Base-by-base conservation (phyloP, 306 rosid species). In the Rosa rugosa region DNA sequence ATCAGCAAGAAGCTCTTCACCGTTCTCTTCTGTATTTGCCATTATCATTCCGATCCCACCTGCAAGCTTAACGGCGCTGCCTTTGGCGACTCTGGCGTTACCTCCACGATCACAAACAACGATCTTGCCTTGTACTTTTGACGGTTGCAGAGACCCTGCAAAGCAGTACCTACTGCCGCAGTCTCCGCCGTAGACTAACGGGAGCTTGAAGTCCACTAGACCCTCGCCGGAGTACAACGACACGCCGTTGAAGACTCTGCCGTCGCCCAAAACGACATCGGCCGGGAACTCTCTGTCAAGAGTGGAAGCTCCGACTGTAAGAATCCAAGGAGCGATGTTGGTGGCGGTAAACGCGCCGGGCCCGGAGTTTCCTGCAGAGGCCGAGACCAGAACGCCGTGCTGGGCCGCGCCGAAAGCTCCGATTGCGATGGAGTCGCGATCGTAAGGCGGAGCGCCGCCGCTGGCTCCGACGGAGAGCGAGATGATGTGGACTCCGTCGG, bases 91-190 rank as follows among this genome's bases (percentile, higher is more conserved):
- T 73, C 96, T 87, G 0, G 99, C 98, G 77, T 90, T 95, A 2
- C 91, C 91, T 53, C 98, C 97, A 11, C 96, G 84, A 63, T 95
- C 99, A 40, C 99, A 95, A 4, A 95, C 98, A 11, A 95, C 96
- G 56, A 95, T 92, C 57, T 90, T 95, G 9, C 96, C 97, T 3
- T 83, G 65, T 0, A 92, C 93, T 74, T 91, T 92, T 0, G 88
- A 86, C 1, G 87, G 10, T 3, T 81, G 54, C 4, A 95, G 87
- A 25, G 69, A 50, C 2, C 91, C 92, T 9, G 27, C 0, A 44
- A 84, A 84, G 82, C 96, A 95, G 25, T 86, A 92, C 63, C 90
- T 73, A 60, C 73, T 84, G 23, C 97, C 93, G n/a, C 66, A 76
- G 73, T 90, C 91, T 17, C 63, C 80, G 45, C 84, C 96, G 66